phyloP scores from a whole-genome alignment of 352 stramenopile genomes.

The Globisporangium barbulae region DNA sequence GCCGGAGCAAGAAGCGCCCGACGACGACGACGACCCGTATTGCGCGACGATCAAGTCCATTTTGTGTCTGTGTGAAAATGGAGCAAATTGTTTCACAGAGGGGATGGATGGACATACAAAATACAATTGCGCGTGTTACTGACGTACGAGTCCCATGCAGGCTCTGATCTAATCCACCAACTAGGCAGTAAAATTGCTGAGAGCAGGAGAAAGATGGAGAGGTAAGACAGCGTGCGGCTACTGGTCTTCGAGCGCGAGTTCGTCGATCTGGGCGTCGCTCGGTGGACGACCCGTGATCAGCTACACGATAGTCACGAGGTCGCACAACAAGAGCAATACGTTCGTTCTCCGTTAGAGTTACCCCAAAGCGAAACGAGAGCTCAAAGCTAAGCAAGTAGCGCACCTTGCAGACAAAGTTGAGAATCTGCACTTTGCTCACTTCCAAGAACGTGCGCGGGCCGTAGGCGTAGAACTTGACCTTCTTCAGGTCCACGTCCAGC shows the following conservation, averaged over 20 bases:
- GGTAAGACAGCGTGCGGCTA: constrained; percentile 12
- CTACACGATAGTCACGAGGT: constrained; percentile 19
- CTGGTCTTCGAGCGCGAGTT: constrained; percentile 57
- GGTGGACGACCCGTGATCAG: constrained; percentile 65
- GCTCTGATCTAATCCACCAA: background rate
- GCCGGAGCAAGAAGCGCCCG: constrained; percentile 9
- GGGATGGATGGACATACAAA: background rate
- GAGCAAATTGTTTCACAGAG: background rate
- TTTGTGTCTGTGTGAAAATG: background rate
- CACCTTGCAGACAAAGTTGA: constrained; percentile 89
- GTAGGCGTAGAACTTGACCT: constrained; percentile 73
- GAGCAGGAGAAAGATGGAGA: background rate
- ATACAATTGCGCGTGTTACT: background rate
- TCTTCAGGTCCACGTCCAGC: constrained; percentile 73
- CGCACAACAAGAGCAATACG: background rate
- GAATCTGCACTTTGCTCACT: constrained; percentile 83
- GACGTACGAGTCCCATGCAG: no score
- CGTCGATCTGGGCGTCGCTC: constrained; percentile 63
- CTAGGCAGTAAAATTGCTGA: background rate
- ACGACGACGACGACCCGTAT: constrained; percentile 14
- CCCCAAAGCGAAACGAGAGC: background rate
- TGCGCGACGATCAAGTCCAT: constrained; percentile 19
- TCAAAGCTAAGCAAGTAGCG: background rate
- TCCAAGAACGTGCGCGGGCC: constrained; percentile 62
- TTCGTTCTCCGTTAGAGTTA: no score